Evolutionary conservation across 495 filamentous ascomycete species (phyloP).

Genomic region (Aspergillus affinis): DNA sequence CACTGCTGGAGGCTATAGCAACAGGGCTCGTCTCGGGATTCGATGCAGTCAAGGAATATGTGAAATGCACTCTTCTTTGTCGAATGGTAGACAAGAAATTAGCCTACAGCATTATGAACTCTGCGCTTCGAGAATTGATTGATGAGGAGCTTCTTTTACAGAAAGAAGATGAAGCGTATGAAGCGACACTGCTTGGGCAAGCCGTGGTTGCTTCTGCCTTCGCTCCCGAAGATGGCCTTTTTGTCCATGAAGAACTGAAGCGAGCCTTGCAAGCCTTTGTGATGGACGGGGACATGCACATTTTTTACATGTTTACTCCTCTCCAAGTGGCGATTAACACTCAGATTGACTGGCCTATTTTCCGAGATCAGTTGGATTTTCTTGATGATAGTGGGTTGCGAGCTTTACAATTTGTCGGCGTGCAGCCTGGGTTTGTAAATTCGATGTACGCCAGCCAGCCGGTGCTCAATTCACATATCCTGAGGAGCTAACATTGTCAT

Average conservation of each 20-base stretch:
- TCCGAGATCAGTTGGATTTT: slow-evolving; percentile 66
- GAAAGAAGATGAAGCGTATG: slow-evolving; percentile 52
- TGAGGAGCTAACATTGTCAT: slow-evolving; percentile 25
- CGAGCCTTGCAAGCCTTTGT: slow-evolving; percentile 72
- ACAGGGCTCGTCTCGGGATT: slow-evolving; percentile 68
- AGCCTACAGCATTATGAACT: slow-evolving; percentile 53
- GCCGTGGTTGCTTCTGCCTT: slow-evolving; percentile 74
- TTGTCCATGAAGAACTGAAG: slow-evolving; percentile 68
- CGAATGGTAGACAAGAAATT: slow-evolving; percentile 56
- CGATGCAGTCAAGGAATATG: slow-evolving; percentile 69
- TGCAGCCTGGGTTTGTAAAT: slow-evolving; percentile 69
- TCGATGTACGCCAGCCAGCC: slow-evolving; percentile 59
- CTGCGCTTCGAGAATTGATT: slow-evolving; percentile 53
- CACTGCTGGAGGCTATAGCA: slow-evolving; percentile 72
- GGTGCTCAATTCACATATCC: not conserved
- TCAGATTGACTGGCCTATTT: slow-evolving; percentile 70
- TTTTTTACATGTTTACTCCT: slow-evolving; percentile 80
- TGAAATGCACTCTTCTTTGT: slow-evolving; percentile 66
- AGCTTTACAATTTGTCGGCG: slow-evolving; percentile 66
- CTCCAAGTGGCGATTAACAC: slow-evolving; percentile 49
- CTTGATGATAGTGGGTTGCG: slow-evolving; percentile 71
- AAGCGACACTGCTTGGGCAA: slow-evolving; percentile 64
- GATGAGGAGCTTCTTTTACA: slow-evolving; percentile 32
- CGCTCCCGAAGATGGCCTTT: slow-evolving; percentile 74
- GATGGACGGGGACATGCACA: slow-evolving; percentile 82